Percentiles rank a stretch among this genome's conserved stretches.
phyloP scores from a whole-genome alignment of 2,329 filamentous ascomycete species.

The Chaetomiaceae sp. region DNA sequence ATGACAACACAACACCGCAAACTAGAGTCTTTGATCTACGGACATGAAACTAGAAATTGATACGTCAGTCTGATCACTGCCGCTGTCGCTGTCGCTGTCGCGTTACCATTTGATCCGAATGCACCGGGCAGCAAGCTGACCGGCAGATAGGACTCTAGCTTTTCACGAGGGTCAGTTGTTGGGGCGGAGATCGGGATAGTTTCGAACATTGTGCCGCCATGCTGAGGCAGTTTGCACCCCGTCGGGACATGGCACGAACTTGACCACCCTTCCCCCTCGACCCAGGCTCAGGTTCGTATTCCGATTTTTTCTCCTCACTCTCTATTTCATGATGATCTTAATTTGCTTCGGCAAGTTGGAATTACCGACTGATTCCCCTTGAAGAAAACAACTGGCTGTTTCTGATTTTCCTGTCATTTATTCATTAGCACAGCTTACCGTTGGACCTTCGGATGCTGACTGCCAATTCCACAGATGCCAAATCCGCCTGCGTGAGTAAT shows the following conservation, averaged over 20 bases:
- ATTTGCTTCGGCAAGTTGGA: slow-evolving; percentile 73
- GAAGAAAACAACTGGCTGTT: slow-evolving; percentile 81
- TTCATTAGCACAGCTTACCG: slow-evolving; percentile 14
- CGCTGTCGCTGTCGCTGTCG: slow-evolving; percentile 22
- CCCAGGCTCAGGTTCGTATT: slow-evolving; percentile 32
- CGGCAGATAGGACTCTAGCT: slow-evolving; percentile 21
- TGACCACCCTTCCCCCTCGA: not conserved
- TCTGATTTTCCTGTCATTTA: slow-evolving; percentile 54
- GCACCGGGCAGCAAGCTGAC: slow-evolving; percentile 28
- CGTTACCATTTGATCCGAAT: slow-evolving; percentile 1
- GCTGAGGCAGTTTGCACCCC: too few species aligned
- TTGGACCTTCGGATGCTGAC: slow-evolving; percentile 21
- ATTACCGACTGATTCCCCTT: slow-evolving; percentile 84
- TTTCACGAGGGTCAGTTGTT: slow-evolving; percentile 9
- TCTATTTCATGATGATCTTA: slow-evolving; percentile 60
- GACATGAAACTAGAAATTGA: slow-evolving; percentile 79
- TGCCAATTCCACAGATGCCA: slow-evolving; percentile 7
- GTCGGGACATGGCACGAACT: not conserved
- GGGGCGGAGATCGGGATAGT: not conserved
- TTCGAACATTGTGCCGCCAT: not conserved
- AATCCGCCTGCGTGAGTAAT: slow-evolving; percentile 15
- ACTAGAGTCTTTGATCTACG: slow-evolving; percentile 95
- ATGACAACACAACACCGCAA: slow-evolving; percentile 83
- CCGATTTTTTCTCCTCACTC: not conserved
- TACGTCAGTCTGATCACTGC: slow-evolving; percentile 83